Percentiles rank a stretch among this genome's conserved stretches.
Conservation (phyloP, 768 basidiomycete genomes). For the Pleurotus eryngii region DNA sequence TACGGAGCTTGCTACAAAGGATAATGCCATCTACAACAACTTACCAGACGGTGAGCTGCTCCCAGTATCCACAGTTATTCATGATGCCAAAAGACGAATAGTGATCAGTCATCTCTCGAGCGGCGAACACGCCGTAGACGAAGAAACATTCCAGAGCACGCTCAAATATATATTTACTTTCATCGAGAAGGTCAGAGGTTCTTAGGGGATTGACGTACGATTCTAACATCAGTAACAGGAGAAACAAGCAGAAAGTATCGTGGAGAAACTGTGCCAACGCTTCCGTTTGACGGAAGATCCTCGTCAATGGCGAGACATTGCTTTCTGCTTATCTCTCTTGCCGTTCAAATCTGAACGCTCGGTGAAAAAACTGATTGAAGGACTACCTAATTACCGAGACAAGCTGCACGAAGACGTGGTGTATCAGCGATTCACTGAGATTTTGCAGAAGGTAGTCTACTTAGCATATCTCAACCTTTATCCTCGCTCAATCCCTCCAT, state of each 20-base stretch:
- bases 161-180: slow-evolving; percentile 95
- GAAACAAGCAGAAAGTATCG: slow-evolving; percentile 96
- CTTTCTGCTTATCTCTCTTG: slow-evolving; percentile 89
- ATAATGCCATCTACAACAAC: slow-evolving; percentile 99
- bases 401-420: slow-evolving; percentile 89
- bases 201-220: neutral
- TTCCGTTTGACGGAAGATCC: slow-evolving; percentile 87
- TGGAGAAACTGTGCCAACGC: slow-evolving; percentile 96
- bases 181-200: slow-evolving; percentile 80
- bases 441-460: slow-evolving; percentile 71
- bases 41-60: slow-evolving; percentile 77
- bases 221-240: slow-evolving; percentile 50
- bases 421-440: slow-evolving; percentile 80
- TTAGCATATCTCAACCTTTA: slow-evolving; percentile 9
- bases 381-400: slow-evolving; percentile 89
- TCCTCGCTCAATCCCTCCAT: neutral
- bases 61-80: neutral
- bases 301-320: slow-evolving; percentile 96
- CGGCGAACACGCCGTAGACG: slow-evolving; percentile 89
- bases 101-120: slow-evolving; percentile 94
- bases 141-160: slow-evolving; percentile 87
- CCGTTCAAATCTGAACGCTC: slow-evolving; percentile 98
- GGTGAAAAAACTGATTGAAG: slow-evolving; percentile 94
- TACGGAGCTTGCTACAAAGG: slow-evolving; percentile 91
- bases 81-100: slow-evolving; percentile 23